Evolutionary conservation across 2,329 filamentous ascomycete species (phyloP).

Genomic region (Pezicula neosporulosa): DNA sequence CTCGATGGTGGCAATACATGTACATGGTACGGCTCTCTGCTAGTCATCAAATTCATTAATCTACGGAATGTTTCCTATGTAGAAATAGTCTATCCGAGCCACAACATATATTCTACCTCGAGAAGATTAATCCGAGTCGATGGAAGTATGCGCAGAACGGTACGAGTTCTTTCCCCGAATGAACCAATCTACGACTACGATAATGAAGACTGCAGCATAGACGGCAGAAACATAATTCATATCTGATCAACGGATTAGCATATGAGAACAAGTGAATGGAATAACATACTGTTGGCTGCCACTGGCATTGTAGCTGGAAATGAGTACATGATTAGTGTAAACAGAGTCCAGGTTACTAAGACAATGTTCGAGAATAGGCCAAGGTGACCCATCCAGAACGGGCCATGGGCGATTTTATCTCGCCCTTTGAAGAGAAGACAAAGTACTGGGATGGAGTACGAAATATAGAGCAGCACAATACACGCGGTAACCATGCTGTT

Average conservation of each 20-base stretch:
- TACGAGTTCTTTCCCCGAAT: constrained; percentile 14
- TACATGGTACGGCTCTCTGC: too few relatives aligned
- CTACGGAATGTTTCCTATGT: too few relatives aligned
- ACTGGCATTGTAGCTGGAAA: constrained; percentile 31
- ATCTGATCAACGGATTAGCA: not conserved
- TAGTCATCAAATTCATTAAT: too few relatives aligned
- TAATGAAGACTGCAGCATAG: constrained; percentile 19
- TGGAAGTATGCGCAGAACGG: too few relatives aligned
- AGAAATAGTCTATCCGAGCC: too few relatives aligned
- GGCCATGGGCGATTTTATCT: constrained; percentile 54
- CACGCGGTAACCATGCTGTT: constrained; percentile 41
- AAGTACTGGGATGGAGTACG: constrained; percentile 39
- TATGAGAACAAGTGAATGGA: too few relatives aligned
- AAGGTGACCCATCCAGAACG: constrained; percentile 54
- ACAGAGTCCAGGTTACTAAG: constrained; percentile 50
- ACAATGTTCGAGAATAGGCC: constrained; percentile 57
- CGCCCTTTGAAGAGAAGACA: constrained; percentile 32
- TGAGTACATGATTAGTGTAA: constrained; percentile 55
- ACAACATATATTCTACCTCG: too few relatives aligned
- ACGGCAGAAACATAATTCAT: constrained; percentile 31
- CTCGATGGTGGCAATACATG: too few relatives aligned
- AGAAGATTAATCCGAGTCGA: too few relatives aligned
- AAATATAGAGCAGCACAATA: constrained; percentile 44
- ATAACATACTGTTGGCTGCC: constrained; percentile 17
- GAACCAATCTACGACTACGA: constrained; percentile 24